Evolutionary conservation across 1,284 basidiomycete genomes (phyloP).

Genomic region (Dichomitus squalens): DNA sequence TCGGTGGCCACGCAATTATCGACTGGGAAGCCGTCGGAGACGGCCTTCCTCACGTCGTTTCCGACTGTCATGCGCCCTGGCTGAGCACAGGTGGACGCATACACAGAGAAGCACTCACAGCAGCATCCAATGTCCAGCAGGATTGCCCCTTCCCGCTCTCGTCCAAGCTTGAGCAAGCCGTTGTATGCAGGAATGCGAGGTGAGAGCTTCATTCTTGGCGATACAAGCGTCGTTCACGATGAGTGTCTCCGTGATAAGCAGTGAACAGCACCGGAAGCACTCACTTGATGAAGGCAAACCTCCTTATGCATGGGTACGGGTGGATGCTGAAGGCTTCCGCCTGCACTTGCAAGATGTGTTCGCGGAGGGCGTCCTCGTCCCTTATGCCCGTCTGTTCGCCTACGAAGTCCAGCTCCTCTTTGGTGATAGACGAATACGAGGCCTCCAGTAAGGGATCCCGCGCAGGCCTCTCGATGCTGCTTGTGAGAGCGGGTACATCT

Average conservation of each 20-base stretch:
- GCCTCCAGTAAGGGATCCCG: conserved; percentile 19
- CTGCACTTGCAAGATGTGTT: conserved; percentile 48
- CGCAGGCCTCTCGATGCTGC: neutral
- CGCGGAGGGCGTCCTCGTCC: conserved; percentile 42
- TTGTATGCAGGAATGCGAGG: conserved; percentile 42
- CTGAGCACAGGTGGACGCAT: neutral
- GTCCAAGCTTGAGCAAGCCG: conserved; percentile 40
- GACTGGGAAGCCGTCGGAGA: conserved; percentile 41
- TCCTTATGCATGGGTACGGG: conserved; percentile 21
- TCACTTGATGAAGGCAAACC: conserved; percentile 19
- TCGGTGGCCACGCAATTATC: conserved; percentile 38
- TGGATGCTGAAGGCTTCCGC: conserved; percentile 27
- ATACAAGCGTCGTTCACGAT: neutral
- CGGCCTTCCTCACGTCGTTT: conserved; percentile 44
- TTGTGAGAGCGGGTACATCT: neutral
- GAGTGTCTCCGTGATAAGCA: neutral
- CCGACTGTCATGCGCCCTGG: conserved; percentile 39
- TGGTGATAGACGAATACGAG: conserved; percentile 23
- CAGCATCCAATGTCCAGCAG: conserved; percentile 50
- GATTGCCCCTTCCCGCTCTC: conserved; percentile 43
- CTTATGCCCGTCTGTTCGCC: conserved; percentile 43
- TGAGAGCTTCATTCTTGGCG: conserved; percentile 33
- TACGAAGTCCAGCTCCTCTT: conserved; percentile 41
- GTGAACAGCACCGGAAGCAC: neutral
- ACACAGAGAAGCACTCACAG: conserved; percentile 36